Conservation (phyloP, 2,329 filamentous ascomycete species). For the Ceratocystis alfenasii region DNA sequence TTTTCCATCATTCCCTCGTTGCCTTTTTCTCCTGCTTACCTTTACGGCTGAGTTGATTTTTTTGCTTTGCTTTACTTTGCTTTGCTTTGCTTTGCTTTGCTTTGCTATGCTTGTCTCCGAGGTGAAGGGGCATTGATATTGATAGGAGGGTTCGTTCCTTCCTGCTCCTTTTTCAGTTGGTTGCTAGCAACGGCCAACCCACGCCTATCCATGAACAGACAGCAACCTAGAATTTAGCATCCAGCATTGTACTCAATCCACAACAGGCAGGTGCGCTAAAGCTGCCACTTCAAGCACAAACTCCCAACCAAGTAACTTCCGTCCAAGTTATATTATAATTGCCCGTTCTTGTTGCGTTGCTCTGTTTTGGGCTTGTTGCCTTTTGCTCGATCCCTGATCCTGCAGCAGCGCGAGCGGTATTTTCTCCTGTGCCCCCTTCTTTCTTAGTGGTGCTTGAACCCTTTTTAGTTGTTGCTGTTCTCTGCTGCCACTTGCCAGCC, state of each 20-base stretch:
- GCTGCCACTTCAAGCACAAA: background rate
- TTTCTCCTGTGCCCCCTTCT: conserved; percentile 15
- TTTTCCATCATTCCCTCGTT: background rate
- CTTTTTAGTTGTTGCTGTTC: conserved; percentile 1
- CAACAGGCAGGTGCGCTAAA: background rate
- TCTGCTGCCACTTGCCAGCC: background rate
- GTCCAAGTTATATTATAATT: too few species aligned
- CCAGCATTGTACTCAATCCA: too few species aligned
- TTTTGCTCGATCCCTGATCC: conserved; percentile 13
- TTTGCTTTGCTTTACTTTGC: too few species aligned
- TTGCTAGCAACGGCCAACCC: background rate
- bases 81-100: too few species aligned
- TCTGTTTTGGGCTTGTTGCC: background rate
- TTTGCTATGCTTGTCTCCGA: background rate
- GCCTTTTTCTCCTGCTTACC: background rate
- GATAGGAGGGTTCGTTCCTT: conserved; percentile 14
- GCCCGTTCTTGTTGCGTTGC: too few species aligned
- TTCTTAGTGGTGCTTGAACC: conserved; percentile 9
- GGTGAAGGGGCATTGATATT: conserved; percentile 2
- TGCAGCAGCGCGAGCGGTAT: conserved; percentile 8
- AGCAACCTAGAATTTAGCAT: background rate
- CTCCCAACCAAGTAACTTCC: background rate
- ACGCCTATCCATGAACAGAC: background rate
- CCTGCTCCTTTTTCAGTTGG: conserved; percentile 7
- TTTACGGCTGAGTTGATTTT: too few species aligned